Conservation (phyloP, 495 filamentous ascomycete species). For the Cercophora sp. region DNA sequence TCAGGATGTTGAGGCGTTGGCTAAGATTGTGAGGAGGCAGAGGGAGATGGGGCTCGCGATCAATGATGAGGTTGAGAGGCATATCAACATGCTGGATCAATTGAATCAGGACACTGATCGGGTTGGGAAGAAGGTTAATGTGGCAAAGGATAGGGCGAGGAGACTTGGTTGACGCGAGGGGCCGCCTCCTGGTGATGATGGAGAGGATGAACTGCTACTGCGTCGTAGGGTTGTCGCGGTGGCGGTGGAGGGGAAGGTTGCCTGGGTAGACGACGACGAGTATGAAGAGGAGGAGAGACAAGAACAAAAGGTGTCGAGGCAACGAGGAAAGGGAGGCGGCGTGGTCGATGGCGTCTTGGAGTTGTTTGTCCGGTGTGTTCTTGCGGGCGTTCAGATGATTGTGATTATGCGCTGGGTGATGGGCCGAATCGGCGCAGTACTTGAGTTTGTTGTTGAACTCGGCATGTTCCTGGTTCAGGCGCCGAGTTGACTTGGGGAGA, state of each 20-base stretch:
- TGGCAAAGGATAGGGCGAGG: constrained; percentile 77
- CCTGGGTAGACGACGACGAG: constrained; percentile 1
- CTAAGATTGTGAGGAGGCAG: constrained; percentile 72
- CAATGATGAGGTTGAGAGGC: constrained; percentile 76
- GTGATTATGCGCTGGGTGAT: constrained; percentile 25
- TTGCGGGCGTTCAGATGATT: constrained; percentile 23
- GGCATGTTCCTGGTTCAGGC: constrained; percentile 23
- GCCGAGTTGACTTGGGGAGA: background rate
- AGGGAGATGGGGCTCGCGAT: constrained; percentile 83
- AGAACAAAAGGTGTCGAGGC: background rate
- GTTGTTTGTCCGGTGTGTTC: constrained; percentile 22
- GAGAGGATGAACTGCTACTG: background rate
- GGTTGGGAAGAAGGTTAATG: constrained; percentile 69
- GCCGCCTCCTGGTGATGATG: constrained; percentile 14
- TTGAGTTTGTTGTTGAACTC: constrained; percentile 28
- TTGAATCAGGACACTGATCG: constrained; percentile 72
- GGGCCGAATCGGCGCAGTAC: constrained; percentile 19
- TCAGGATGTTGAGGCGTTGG: constrained; percentile 67
- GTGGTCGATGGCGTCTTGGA: constrained; percentile 22
- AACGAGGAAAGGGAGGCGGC: constrained; percentile 9
- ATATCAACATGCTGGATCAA: constrained; percentile 75
- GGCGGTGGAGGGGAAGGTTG: background rate
- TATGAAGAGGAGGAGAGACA: constrained; percentile 6
- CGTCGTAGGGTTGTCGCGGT: background rate
- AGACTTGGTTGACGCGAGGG: constrained; percentile 51